A percentile compares a stretch with the other conserved stretches of the same genome.
Evolutionary conservation across 2,329 filamentous ascomycete genomes (phyloP).

Genomic region (Lasiodiplodia citricola): DNA sequence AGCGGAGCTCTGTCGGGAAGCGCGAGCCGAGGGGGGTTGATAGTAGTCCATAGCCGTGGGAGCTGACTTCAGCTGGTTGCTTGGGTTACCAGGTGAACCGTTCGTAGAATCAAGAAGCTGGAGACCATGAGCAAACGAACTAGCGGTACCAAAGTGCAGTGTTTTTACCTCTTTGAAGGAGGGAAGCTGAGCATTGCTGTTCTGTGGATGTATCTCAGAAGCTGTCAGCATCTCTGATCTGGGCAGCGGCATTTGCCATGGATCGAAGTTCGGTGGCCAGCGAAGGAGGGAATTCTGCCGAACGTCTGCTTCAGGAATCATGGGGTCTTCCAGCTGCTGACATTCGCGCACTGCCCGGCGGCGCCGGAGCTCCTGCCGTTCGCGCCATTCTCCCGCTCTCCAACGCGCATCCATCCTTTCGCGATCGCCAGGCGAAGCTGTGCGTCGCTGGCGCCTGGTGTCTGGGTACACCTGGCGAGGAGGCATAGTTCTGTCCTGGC

Average conservation of each 20-base stretch:
- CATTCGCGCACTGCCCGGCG: too few relatives aligned
- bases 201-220: not conserved
- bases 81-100: not conserved
- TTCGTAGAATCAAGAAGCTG: not conserved
- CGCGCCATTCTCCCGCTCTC: too few relatives aligned
- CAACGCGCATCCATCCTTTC: too few relatives aligned
- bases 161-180: not conserved
- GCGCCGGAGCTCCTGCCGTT: too few relatives aligned
- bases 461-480: not conserved
- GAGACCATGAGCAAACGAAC: not conserved
- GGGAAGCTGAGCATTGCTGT: not conserved
- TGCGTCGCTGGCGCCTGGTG: not conserved
- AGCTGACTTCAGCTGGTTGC: not conserved
- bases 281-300: too few relatives aligned
- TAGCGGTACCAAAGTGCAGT: not conserved
- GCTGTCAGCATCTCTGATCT: not conserved
- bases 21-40: not conserved
- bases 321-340: too few relatives aligned
- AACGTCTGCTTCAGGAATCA: too few relatives aligned
- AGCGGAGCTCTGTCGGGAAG: conserved; percentile 1
- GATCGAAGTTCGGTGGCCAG: not conserved
- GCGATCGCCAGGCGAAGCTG: not conserved
- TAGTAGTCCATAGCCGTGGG: not conserved
- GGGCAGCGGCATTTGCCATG: not conserved
- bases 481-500: not conserved